phyloP scores from a whole-genome alignment of 2,329 filamentous ascomycete species.

The Alternaria ethzedia region DNA sequence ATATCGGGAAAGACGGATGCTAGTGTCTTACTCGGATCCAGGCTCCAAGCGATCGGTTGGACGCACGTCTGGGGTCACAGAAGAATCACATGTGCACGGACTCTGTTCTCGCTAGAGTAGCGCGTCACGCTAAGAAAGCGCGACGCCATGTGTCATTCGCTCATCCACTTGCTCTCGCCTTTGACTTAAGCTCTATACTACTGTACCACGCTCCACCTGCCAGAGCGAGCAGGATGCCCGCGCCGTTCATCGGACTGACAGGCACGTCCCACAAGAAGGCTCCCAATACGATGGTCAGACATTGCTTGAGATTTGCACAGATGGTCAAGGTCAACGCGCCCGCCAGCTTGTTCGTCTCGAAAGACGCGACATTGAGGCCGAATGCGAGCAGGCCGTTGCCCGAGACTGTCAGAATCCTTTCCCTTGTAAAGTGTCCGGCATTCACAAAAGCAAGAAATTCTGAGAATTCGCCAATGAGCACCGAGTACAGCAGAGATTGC shows the following conservation, averaged over 20 bases:
- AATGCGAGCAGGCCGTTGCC: slow-evolving; percentile 4
- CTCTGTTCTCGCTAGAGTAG: not conserved
- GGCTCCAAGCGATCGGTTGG: not conserved
- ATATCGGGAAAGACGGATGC: not conserved
- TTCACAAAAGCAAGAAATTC: not conserved
- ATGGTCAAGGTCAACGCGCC: slow-evolving; percentile 5
- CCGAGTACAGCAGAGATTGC: slow-evolving; percentile 4
- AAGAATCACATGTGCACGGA: not conserved
- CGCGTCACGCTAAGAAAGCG: not conserved
- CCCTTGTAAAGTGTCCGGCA: not conserved
- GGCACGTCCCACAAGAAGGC: slow-evolving; percentile 3
- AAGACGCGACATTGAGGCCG: not conserved
- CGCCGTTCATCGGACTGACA: slow-evolving; percentile 2
- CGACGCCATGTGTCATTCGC: not conserved
- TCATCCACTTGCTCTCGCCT: slow-evolving; percentile 1
- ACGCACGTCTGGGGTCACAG: not conserved
- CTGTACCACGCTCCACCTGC: slow-evolving; percentile 4
- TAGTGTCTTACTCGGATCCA: not conserved
- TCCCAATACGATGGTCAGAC: slow-evolving; percentile 1
- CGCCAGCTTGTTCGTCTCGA: slow-evolving; percentile 5
- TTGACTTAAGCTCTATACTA: slow-evolving; percentile 1
- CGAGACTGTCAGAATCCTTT: not conserved
- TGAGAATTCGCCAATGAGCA: slow-evolving; percentile 4
- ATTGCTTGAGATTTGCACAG: slow-evolving; percentile 5
- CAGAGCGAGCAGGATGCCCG: slow-evolving; percentile 1